Conservation (phyloP, 139 green algal species). For the Tetratostichococcus sp. region DNA sequence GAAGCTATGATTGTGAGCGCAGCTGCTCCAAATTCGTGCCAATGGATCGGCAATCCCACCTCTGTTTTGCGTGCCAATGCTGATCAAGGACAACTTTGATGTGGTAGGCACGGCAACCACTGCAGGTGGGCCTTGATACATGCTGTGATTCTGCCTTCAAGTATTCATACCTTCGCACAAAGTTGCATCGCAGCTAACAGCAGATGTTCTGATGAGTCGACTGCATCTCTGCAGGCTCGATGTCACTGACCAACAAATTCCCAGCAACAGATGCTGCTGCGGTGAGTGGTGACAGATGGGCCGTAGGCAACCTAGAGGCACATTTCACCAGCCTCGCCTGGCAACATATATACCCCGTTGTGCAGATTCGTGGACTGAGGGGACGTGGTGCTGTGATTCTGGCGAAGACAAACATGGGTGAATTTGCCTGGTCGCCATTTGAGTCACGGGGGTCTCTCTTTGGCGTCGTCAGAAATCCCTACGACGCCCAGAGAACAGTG, state of each 20-base stretch:
- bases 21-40: not conserved
- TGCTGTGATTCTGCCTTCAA: too few species aligned
- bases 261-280: not conserved
- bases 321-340: too few species aligned
- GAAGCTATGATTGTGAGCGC: not conserved
- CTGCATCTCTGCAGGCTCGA: too few species aligned
- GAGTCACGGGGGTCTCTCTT: conserved; percentile 34
- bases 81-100: conserved; percentile 32
- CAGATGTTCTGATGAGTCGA: too few species aligned
- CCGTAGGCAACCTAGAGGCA: too few species aligned
- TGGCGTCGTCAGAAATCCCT: conserved; percentile 30
- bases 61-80: conserved; percentile 17
- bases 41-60: not conserved
- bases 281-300: not conserved
- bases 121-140: not conserved
- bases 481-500: not conserved
- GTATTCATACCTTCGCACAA: too few species aligned
- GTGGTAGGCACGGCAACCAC: conserved; percentile 12
- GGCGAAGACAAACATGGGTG: conserved; percentile 65
- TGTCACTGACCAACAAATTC: not conserved
- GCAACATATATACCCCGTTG: too few species aligned
- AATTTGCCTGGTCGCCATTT: conserved; percentile 62
- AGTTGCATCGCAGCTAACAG: too few species aligned
- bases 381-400: conserved; percentile 44
- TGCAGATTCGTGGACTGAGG: conserved; percentile 21